phyloP scores from a whole-genome alignment of 768 basidiomycete species.

The Suillus subluteus region DNA sequence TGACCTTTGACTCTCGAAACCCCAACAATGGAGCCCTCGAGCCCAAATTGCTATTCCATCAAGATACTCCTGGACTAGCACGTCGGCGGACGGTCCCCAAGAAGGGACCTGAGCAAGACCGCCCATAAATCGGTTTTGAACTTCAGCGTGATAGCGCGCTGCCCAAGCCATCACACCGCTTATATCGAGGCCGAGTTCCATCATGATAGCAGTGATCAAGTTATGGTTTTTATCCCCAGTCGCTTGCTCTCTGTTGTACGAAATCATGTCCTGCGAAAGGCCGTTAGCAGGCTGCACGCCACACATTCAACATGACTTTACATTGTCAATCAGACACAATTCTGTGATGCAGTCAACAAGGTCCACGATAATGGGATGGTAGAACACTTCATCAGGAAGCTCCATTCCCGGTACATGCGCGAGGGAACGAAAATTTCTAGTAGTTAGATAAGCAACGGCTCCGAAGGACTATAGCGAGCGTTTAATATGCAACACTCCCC shows the following conservation, averaged over 20 bases:
- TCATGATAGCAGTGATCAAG: conserved; percentile 39
- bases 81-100: conserved; percentile 31
- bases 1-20: no score
- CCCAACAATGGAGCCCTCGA: conserved; percentile 1
- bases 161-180: conserved; percentile 34
- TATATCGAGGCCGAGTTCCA: conserved; percentile 25
- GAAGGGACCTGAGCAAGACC: conserved; percentile 29
- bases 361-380: no score
- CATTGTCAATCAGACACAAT: conserved; percentile 21
- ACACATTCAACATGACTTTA: not conserved
- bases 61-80: conserved; percentile 27
- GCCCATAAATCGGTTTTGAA: conserved; percentile 23
- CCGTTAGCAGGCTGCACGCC: not conserved
- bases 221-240: conserved; percentile 36
- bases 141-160: conserved; percentile 16
- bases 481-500: no score
- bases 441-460: no score
- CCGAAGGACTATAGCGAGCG: no score
- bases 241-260: conserved; percentile 40
- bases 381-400: no score
- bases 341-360: no score
- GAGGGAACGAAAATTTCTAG: no score
- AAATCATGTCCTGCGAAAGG: conserved; percentile 36
- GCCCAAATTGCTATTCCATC: conserved; percentile 29
- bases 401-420: no score